phyloP scores from a whole-genome alignment of 352 stramenopile genomes.

The Globisporangium abappressorium region DNA sequence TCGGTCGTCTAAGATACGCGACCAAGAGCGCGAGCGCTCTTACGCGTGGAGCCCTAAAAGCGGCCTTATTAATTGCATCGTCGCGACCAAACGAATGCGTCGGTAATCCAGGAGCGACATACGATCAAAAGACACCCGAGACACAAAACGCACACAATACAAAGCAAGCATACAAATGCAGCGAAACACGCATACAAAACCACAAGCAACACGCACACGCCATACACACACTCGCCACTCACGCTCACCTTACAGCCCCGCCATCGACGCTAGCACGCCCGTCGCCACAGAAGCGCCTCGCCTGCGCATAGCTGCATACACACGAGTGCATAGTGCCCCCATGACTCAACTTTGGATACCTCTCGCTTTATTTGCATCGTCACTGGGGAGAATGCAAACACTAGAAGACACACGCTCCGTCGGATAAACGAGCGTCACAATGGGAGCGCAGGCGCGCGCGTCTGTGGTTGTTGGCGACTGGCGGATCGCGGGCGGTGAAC shows the following conservation, averaged over 20 bases:
- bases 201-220: background rate
- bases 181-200: background rate
- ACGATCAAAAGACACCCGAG: background rate
- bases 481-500: background rate
- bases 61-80: conserved; percentile 34
- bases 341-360: conserved; percentile 17
- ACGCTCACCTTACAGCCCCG: background rate
- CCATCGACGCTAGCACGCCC: background rate
- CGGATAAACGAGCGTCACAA: conserved; percentile 29
- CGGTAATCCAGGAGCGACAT: background rate
- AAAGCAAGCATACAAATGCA: background rate
- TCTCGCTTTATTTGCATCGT: conserved; percentile 24
- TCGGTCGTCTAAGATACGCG: background rate
- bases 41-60: conserved; percentile 22
- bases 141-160: background rate
- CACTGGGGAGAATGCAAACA: conserved; percentile 9
- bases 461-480: background rate
- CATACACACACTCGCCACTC: background rate
- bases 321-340: conserved; percentile 3
- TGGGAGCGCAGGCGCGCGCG: conserved; percentile 2
- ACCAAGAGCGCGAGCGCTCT: background rate
- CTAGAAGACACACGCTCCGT: conserved; percentile 6
- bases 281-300: too few relatives aligned
- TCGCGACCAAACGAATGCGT: conserved; percentile 8
- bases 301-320: conserved; percentile 6